These are phyloP conservation scores for Austroboletus festivus DNA, from an alignment of 768 basidiomycete species.

Conservation along the genomic window DNA sequence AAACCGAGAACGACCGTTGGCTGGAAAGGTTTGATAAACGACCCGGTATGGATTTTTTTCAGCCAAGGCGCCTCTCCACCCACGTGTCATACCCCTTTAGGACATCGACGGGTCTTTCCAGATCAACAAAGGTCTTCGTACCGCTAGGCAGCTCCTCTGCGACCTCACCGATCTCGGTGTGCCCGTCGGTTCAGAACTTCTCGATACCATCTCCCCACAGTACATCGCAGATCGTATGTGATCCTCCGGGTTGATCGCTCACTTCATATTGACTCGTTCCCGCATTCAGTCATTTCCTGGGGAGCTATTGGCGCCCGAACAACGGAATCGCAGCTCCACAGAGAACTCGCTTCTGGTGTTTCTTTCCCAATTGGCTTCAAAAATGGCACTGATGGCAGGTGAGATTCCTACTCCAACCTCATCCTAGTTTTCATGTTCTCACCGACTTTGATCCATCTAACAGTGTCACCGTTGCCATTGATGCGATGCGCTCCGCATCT, in stretches of 20 bases:
- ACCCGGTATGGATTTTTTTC: constrained; percentile 49
- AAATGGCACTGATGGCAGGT: constrained; percentile 96
- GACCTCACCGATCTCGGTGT: constrained; percentile 88
- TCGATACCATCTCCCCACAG: constrained; percentile 83
- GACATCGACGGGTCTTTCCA: constrained; percentile 91
- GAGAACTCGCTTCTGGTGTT: constrained; percentile 92
- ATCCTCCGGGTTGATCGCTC: neutral
- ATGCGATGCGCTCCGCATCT: constrained; percentile 90
- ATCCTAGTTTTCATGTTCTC: neutral
- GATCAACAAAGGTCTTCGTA: constrained; percentile 95
- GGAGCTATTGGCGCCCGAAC: constrained; percentile 97
- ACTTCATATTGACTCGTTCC: neutral
- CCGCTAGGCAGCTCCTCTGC: constrained; percentile 84
- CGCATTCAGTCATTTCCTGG: constrained; percentile 68
- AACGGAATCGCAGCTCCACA: constrained; percentile 95
- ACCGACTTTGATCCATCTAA: constrained; percentile 1
- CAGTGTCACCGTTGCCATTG: constrained; percentile 85
- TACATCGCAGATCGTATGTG: constrained; percentile 74
- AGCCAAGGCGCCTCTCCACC: neutral
- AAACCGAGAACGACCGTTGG: constrained; percentile 98
- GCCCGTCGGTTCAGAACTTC: constrained; percentile 91
- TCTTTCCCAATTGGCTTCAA: constrained; percentile 99
- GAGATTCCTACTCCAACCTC: constrained; percentile 4
- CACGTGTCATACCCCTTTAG: constrained; percentile 6
- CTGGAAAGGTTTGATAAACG: constrained; percentile 95